phyloP scores from a whole-genome alignment of 2,329 filamentous ascomycete species.

The Canariomyces notabilis region DNA sequence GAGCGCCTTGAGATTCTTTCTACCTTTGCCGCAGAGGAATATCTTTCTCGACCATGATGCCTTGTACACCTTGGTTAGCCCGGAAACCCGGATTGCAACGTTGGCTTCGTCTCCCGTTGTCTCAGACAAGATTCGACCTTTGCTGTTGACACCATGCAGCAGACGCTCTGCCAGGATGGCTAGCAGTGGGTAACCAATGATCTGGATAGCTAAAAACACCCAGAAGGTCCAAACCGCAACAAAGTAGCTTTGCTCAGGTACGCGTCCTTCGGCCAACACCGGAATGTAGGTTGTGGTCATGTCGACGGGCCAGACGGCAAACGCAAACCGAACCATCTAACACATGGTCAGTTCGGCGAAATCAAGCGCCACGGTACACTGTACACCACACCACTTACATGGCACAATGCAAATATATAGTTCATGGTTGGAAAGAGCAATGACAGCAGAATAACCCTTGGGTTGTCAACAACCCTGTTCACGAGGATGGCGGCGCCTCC shows the following conservation, averaged over 20 bases:
- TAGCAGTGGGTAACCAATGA: slow-evolving; percentile 31
- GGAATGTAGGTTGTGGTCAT: slow-evolving; percentile 5
- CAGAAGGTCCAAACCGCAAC: slow-evolving; percentile 30
- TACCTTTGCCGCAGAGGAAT: slow-evolving; percentile 27
- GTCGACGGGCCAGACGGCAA: slow-evolving; percentile 18
- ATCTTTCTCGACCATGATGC: slow-evolving; percentile 28
- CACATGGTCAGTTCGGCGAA: not conserved
- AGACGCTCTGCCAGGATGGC: slow-evolving; percentile 31
- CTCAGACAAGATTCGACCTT: slow-evolving; percentile 22
- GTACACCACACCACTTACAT: slow-evolving; percentile 11
- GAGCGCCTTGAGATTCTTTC: slow-evolving; percentile 45
- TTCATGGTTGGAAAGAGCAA: slow-evolving; percentile 32
- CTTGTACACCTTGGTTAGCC: slow-evolving; percentile 32
- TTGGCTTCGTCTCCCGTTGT: slow-evolving; percentile 1
- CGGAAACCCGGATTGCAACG: slow-evolving; percentile 16
- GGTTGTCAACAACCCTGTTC: slow-evolving; percentile 8
- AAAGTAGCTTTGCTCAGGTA: slow-evolving; percentile 13
- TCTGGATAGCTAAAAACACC: slow-evolving; percentile 30
- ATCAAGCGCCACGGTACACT: not conserved
- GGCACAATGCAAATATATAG: slow-evolving; percentile 30
- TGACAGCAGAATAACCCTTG: slow-evolving; percentile 22
- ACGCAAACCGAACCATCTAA: slow-evolving; percentile 23
- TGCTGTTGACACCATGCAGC: slow-evolving; percentile 33
- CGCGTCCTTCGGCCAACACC: not conserved
- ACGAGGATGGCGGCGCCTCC: slow-evolving; percentile 17